Base-by-base conservation (phyloP, 768 basidiomycete genomes). In the Leccinum olivaceopallidum region DNA sequence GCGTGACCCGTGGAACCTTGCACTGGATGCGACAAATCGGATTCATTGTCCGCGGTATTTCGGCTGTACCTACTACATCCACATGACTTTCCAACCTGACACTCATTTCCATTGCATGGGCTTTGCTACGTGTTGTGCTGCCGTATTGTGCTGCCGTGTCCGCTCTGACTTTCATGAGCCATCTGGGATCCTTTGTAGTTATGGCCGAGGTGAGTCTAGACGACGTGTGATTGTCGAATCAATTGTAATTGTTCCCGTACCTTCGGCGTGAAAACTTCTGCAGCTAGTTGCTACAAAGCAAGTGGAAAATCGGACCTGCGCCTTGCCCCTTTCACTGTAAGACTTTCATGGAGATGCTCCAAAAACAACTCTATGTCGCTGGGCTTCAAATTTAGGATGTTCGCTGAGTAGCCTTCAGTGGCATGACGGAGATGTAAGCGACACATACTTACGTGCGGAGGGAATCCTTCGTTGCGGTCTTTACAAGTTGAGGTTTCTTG, bases 1-100 rank as follows among this genome's bases (percentile, higher is more conserved):
- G 52, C 0, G 42, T 68, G 2, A 26, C 62, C 48, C 66, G 49
- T 22, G 24, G 18, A 34, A 37, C 62, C 28, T 26, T 55, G 5
- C 69, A 73, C 37, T 73, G 73, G 73, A 56, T 60, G n/a, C 71
- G 69, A 8, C 67, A 57, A 7, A 55, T 74, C 16, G 34, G 55
- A 14, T 65, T 64, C 37, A 57, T 72, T 13, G 42, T 57, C 0
- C 56, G 61, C 3, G 59, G 66, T 2, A 55, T 71, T 56, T 62
- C 68, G 3, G 56, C 71, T 12, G 24, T 73, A 53, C 69, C 72
- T 7, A 44, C 44, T 28, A 44, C 39, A 10, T 4, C 39, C n/a
- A 0, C 2, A n/a, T 58, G 32, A 16, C 5, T 16, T 10, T 10
- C 28, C 6, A 7, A 7, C 2, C 32, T 1, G 6, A 18, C 37